Evolutionary conservation across 257 asterid genomes (phyloP).

Genomic region (Eucommia ulmoides): DNA sequence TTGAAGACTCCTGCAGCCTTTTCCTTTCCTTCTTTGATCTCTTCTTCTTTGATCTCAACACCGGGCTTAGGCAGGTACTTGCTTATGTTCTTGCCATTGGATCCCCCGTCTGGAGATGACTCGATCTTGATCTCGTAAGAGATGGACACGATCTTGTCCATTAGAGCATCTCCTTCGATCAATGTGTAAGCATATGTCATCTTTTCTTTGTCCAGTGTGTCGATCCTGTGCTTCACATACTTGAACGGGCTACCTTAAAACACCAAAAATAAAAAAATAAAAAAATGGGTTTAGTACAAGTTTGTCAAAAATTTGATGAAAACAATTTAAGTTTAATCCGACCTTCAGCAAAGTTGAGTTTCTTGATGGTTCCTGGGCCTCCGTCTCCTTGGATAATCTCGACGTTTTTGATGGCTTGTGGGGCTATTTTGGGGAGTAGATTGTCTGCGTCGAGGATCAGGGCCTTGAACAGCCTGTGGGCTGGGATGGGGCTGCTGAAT

Average conservation of each 20-base stretch:
- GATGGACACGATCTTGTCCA: slow-evolving; percentile 9
- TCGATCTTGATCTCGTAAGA: slow-evolving; percentile 8
- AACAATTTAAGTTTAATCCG: no score
- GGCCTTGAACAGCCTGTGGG: slow-evolving; percentile 27
- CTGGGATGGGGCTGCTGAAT: slow-evolving; percentile 17
- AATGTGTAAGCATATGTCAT: slow-evolving; percentile 7
- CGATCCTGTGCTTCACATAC: slow-evolving; percentile 10
- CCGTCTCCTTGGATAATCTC: slow-evolving; percentile 36
- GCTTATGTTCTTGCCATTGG: slow-evolving; percentile 4
- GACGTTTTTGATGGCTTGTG: slow-evolving; percentile 26
- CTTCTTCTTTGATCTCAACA: slow-evolving; percentile 10
- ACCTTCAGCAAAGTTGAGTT: slow-evolving; percentile 4
- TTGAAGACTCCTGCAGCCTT: neutral
- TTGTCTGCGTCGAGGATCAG: slow-evolving; percentile 28
- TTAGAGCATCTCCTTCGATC: slow-evolving; percentile 11
- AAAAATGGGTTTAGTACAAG: no score
- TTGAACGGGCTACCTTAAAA: slow-evolving; percentile 10
- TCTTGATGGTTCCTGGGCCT: slow-evolving; percentile 40
- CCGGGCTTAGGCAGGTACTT: slow-evolving; percentile 6
- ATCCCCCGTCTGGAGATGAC: slow-evolving; percentile 11
- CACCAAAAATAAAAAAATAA: neutral
- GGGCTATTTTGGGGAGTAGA: slow-evolving; percentile 28
- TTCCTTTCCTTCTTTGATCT: slow-evolving; percentile 7
- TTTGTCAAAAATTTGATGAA: no score
- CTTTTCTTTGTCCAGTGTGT: slow-evolving; percentile 10